Conservation (phyloP, 768 basidiomycete genomes). For the Pleurotus platypus region DNA sequence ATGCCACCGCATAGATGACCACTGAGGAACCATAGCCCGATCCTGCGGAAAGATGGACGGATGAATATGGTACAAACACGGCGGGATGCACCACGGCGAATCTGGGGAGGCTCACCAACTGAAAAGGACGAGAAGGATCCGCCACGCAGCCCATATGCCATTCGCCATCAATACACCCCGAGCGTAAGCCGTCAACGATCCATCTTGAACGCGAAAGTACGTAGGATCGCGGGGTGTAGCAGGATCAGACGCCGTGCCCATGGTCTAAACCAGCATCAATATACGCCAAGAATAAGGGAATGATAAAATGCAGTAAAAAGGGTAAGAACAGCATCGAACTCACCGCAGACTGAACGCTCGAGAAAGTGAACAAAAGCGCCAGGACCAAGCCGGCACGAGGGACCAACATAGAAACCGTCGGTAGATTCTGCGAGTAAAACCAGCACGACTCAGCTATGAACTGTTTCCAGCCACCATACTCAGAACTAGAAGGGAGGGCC, state of each 20-base stretch:
- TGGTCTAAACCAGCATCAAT: background rate
- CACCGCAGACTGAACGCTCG: slow-evolving; percentile 15
- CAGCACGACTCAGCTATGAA: slow-evolving; percentile 78
- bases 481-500: background rate
- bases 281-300: background rate
- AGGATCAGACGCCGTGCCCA: background rate
- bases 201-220: slow-evolving; percentile 64
- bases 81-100: background rate
- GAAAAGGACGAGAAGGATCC: slow-evolving; percentile 58
- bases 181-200: slow-evolving; percentile 71
- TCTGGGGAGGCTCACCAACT: slow-evolving; percentile 54
- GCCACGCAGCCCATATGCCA: slow-evolving; percentile 79
- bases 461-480: slow-evolving; percentile 33
- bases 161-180: slow-evolving; percentile 79
- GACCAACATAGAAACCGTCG: slow-evolving; percentile 77
- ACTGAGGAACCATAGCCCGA: slow-evolving; percentile 77
- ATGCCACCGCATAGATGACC: slow-evolving; percentile 77
- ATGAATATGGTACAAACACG: background rate
- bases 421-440: slow-evolving; percentile 81
- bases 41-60: slow-evolving; percentile 32
- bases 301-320: background rate
- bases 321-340: background rate
- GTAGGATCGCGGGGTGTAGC: slow-evolving; percentile 55
- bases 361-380: slow-evolving; percentile 68
- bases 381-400: slow-evolving; percentile 78